These are phyloP conservation scores for Ruellia speciosa DNA, from an alignment of 305 asterid genomes.

Conservation along the genomic window DNA sequence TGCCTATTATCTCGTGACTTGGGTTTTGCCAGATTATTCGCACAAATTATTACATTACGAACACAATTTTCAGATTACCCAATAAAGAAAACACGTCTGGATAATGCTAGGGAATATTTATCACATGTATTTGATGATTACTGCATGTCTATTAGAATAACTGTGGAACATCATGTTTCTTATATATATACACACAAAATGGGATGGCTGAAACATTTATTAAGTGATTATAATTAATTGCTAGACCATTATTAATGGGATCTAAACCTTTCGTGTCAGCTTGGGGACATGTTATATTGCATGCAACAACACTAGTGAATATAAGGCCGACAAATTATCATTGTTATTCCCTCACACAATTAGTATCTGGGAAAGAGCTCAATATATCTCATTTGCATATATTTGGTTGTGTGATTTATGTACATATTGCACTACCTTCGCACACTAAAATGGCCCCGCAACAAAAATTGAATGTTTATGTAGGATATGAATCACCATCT, in stretches of 20 bases:
- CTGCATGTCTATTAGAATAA: no score
- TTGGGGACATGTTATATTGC: conserved; percentile 7
- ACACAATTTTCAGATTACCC: no score
- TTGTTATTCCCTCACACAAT: no score
- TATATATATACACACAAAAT: conserved; percentile 1
- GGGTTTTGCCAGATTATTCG: conserved; percentile 2
- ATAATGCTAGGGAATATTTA: no score
- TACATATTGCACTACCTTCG: conserved; percentile 1
- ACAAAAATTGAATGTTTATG: conserved; percentile 5
- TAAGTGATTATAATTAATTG: conserved; percentile 4
- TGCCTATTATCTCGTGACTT: background rate
- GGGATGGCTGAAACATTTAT: conserved; percentile 1
- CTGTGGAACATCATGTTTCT: no score
- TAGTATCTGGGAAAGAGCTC: background rate
- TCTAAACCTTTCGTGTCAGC: background rate
- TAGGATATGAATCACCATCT: background rate
- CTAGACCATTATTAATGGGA: no score
- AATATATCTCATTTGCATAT: conserved; percentile 6
- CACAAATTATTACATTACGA: no score
- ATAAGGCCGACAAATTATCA: background rate
- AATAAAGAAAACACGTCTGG: no score
- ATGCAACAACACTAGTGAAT: background rate
- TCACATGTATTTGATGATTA: no score
- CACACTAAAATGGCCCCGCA: conserved; percentile 8
- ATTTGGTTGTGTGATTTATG: conserved; percentile 8